Evolutionary conservation across 1,284 basidiomycete genomes (phyloP), one percentile per base, ranked within the genome.

Genomic region (Puccinia hordei): DNA sequence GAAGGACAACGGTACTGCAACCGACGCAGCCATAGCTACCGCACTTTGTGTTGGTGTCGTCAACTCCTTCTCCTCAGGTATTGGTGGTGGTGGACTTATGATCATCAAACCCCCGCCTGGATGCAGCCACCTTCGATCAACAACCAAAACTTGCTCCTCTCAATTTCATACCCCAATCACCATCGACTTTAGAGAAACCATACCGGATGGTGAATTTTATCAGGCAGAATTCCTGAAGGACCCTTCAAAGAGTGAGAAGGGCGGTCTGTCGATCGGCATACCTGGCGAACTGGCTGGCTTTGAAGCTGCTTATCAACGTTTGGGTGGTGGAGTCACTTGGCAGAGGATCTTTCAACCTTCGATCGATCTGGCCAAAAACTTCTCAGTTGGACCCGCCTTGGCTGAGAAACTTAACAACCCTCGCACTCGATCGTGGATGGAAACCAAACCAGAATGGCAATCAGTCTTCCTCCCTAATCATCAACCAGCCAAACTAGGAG

Each of bases 81-180:
- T 97, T 71, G 94, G 93, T 27, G 94, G 94, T 1, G 95, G 94
- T 46, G 95, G 95, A 0, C 94, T 95, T 85, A 93, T 96, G 91
- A 91, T 92, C 46, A 89, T 98, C 63, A 91, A 93, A 30, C 87
- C 95, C 13, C 93, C 94, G 8, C 27, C 80, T 72, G 41, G 41
- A 15, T 46, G 66, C n/a, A n/a, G n/a, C 15, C 19, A 41, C 4
- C 3, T 2, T 15, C 55, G 27, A 10, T 24, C 66, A 27, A 22
- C 51, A 30, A 72, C 24, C 41, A n/a, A 38, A 44, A 41, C 51
- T 46, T 76, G 79, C 73, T 22, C n/a, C 22, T 2, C 51, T 27
- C 44, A n/a, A 53, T 2, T 35, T 27, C 44, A n/a, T 38, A 24
- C 55, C 0, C 77, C 77, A 27, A 73, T 83, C 73, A 90, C 90